These are phyloP conservation scores for Didymella glomerata DNA, from an alignment of 2,329 filamentous ascomycete species.

Conservation along the genomic window DNA sequence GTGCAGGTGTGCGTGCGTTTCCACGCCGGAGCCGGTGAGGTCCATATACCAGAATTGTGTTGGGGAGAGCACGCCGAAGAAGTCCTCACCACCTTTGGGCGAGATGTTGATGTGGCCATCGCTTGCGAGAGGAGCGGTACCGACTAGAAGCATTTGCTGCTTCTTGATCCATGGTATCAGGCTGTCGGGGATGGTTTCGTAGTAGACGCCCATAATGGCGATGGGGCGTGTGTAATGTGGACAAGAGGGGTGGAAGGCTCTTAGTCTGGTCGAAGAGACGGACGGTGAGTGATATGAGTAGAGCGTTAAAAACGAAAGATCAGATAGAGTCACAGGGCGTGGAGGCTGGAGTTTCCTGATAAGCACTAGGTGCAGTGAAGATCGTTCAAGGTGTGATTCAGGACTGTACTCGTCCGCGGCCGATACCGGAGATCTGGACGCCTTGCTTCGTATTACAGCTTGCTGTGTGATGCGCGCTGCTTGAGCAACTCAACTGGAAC, in stretches of 20 bases:
- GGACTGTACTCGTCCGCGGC: slow-evolving; percentile 23
- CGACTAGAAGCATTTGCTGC: slow-evolving; percentile 57
- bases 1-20: slow-evolving; percentile 55
- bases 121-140: slow-evolving; percentile 52
- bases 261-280: background rate
- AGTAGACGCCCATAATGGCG: slow-evolving; percentile 54
- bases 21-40: slow-evolving; percentile 54
- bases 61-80: slow-evolving; percentile 53
- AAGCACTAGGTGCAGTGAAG: slow-evolving; percentile 14
- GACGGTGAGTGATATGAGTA: too few relatives aligned
- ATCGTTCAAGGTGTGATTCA: slow-evolving; percentile 20
- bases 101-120: slow-evolving; percentile 57
- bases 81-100: slow-evolving; percentile 54
- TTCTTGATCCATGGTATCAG: slow-evolving; percentile 54
- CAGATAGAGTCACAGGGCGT: background rate
- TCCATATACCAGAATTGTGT: slow-evolving; percentile 58
- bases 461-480: background rate
- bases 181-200: slow-evolving; percentile 53
- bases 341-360: background rate
- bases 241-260: background rate
- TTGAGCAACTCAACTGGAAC: background rate
- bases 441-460: background rate
- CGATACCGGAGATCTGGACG: slow-evolving; percentile 18
- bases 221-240: background rate
- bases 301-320: background rate